Evolutionary conservation across 306 rosid species (phyloP).

Genomic region (Medicago ruthenica): DNA sequence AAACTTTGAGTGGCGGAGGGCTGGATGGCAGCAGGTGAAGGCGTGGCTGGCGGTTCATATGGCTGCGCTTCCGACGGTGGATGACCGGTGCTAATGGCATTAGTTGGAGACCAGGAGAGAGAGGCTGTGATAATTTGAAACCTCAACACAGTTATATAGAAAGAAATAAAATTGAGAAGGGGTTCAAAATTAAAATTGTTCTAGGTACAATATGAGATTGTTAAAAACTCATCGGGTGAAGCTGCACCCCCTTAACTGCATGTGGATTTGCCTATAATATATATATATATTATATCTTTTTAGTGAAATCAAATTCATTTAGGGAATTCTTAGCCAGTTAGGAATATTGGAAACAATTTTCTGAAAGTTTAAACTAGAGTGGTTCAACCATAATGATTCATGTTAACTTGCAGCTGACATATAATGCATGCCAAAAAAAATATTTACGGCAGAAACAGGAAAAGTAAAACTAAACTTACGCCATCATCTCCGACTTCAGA

Average conservation of each 20-base stretch:
- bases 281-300: no score
- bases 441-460: neutral
- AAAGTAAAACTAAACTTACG: slow-evolving; percentile 30
- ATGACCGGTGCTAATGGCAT: neutral
- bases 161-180: neutral
- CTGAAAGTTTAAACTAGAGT: neutral
- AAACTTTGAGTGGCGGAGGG: no score
- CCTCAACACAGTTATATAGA: neutral
- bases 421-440: neutral
- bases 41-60: neutral
- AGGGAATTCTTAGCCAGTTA: no score
- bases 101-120: neutral
- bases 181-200: neutral
- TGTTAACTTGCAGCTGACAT: neutral
- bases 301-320: no score
- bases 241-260: no score
- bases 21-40: neutral
- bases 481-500: neutral
- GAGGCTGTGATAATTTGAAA: neutral
- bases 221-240: no score
- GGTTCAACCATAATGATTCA: no score
- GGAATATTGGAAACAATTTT: no score
- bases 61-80: neutral
- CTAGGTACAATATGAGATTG: neutral
- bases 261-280: neutral